These are phyloP conservation scores for Aspergillus piperis DNA, from an alignment of 2,329 filamentous ascomycete genomes.

Conservation along the genomic window DNA sequence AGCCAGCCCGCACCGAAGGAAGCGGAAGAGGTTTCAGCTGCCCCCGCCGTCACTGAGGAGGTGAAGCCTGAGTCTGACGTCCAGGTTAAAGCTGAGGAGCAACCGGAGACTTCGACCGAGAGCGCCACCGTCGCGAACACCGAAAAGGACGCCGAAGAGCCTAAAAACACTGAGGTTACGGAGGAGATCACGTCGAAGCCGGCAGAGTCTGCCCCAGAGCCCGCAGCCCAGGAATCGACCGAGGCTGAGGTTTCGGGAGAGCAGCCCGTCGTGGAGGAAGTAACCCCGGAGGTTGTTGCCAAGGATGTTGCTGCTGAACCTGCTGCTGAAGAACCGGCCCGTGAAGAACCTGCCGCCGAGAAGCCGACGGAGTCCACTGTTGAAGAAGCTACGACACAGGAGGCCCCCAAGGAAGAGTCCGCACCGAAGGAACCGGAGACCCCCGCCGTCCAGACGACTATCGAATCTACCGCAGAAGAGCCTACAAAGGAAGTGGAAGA, in stretches of 20 bases:
- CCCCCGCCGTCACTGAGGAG: background rate
- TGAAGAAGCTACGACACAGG: constrained; percentile 7
- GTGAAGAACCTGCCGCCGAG: constrained; percentile 6
- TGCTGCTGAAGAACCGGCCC: constrained; percentile 7
- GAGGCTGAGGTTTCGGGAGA: constrained; percentile 1
- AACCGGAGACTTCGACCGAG: constrained; percentile 1
- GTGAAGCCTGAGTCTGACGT: background rate
- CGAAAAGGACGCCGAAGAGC: constrained; percentile 9
- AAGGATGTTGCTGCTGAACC: constrained; percentile 3
- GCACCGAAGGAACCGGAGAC: background rate
- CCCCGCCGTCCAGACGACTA: background rate
- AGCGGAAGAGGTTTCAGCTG: background rate
- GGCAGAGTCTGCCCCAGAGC: constrained; percentile 12
- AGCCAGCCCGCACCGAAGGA: constrained; percentile 3
- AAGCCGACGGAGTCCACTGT: constrained; percentile 8
- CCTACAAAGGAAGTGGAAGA: constrained; percentile 4
- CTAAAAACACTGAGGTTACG: constrained; percentile 8
- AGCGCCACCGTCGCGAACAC: background rate
- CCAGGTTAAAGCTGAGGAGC: constrained; percentile 2
- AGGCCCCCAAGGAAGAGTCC: background rate
- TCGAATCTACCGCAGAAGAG: background rate
- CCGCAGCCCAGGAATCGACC: background rate
- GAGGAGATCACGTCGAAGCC: constrained; percentile 2
- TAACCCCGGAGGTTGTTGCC: background rate
- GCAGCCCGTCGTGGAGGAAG: constrained; percentile 1